Evolutionary conservation across 495 filamentous ascomycete genomes (phyloP).

Genomic region (Pseudevernia furfuracea): DNA sequence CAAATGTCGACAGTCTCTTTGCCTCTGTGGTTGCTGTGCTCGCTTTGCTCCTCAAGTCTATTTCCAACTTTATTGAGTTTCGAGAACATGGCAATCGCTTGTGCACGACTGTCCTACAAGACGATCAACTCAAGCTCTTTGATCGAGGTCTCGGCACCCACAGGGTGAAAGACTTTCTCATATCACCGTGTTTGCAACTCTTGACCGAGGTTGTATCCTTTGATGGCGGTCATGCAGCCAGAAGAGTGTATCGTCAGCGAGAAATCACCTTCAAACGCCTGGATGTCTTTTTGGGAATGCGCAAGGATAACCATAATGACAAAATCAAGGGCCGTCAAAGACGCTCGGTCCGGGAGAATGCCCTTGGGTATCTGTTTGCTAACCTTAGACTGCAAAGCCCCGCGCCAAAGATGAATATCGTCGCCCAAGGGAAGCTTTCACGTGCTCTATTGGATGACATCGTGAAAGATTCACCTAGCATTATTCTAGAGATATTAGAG

Average conservation of each 20-base stretch:
- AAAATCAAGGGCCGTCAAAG: conserved; percentile 47
- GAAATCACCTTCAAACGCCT: conserved; percentile 68
- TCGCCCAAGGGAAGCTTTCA: conserved; percentile 64
- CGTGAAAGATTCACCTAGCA: conserved; percentile 61
- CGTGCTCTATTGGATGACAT: conserved; percentile 61
- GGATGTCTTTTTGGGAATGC: conserved; percentile 44
- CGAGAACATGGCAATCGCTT: conserved; percentile 61
- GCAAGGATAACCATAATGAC: conserved; percentile 42
- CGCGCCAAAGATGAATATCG: conserved; percentile 63
- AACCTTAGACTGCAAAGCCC: conserved; percentile 63
- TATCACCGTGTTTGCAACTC: conserved; percentile 73
- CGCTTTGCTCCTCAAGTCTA: conserved; percentile 63
- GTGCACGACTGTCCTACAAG: conserved; percentile 65
- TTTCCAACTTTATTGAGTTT: conserved; percentile 63
- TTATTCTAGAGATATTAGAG: conserved; percentile 60
- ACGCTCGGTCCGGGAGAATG: conserved; percentile 67
- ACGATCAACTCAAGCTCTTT: conserved; percentile 63
- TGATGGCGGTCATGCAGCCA: conserved; percentile 71
- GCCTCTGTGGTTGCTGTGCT: conserved; percentile 69
- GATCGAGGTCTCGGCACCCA: conserved; percentile 62
- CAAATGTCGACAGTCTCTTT: conserved; percentile 64
- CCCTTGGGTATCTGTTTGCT: conserved; percentile 65
- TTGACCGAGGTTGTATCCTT: conserved; percentile 70
- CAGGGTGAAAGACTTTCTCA: conserved; percentile 72
- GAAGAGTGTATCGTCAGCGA: conserved; percentile 58